Percentiles rank a stretch among this genome's conserved stretches.
Evolutionary conservation across 139 green algal species (phyloP).

Genomic region (Chlorella sorokiniana): DNA sequence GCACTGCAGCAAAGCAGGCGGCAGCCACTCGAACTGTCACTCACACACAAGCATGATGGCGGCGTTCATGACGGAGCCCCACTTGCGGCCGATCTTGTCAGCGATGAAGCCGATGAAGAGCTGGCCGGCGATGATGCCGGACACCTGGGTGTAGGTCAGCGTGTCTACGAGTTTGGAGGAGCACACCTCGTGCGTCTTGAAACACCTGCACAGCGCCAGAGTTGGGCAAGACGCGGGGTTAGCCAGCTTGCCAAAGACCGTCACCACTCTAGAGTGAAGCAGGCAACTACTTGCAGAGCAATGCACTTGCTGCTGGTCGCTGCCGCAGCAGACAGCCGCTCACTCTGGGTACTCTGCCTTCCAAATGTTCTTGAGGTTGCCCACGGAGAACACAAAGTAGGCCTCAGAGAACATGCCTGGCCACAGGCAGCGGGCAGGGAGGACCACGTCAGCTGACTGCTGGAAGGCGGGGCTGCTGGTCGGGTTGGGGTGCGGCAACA

Average conservation of each 20-base stretch:
- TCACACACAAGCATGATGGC: constrained; percentile 66
- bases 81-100: constrained; percentile 71
- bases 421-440: not conserved
- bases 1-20: not conserved
- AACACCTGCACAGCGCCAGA: not conserved
- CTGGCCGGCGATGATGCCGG: constrained; percentile 63
- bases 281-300: too few species aligned
- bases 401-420: constrained; percentile 48
- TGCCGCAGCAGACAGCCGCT: not conserved
- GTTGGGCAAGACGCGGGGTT: not conserved
- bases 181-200: not conserved
- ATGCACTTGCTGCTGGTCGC: not conserved
- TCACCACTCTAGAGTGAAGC: too few species aligned
- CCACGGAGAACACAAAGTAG: constrained; percentile 59
- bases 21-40: not conserved
- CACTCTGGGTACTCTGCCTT: constrained; percentile 37
- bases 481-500: not conserved
- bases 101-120: constrained; percentile 57
- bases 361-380: constrained; percentile 52
- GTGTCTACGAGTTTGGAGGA: constrained; percentile 8
- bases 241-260: too few species aligned
- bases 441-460: too few species aligned
- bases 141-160: constrained; percentile 38
- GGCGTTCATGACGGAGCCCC: constrained; percentile 60
- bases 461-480: too few species aligned